These are phyloP conservation scores for Xylariaceae sp. DNA, from an alignment of 2,329 filamentous ascomycete species.

Conservation along the genomic window DNA sequence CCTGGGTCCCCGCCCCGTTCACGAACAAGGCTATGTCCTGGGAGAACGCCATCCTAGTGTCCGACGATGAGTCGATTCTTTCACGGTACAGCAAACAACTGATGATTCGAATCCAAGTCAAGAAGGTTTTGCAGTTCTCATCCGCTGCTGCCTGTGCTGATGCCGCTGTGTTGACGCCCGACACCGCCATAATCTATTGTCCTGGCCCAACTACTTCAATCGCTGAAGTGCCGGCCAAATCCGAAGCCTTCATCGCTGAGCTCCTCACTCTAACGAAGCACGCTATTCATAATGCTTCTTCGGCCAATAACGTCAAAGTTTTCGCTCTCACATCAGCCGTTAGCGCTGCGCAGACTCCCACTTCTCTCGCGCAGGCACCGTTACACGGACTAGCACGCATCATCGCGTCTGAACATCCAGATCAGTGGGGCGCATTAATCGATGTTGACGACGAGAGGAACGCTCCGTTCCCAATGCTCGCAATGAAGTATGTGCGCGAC, in stretches of 20 bases:
- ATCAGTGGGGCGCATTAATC: conserved; percentile 44
- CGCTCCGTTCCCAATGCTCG: conserved; percentile 41
- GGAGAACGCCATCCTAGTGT: conserved; percentile 36
- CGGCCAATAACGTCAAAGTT: conserved; percentile 12
- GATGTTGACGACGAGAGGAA: conserved; percentile 42
- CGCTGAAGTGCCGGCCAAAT: conserved; percentile 14
- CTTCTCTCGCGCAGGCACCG: conserved; percentile 43
- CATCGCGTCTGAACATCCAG: conserved; percentile 46
- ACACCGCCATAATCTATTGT: conserved; percentile 16
- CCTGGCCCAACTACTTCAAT: conserved; percentile 1
- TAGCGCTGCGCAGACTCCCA: conserved; percentile 1
- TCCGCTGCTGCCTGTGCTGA: neutral
- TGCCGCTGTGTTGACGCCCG: neutral
- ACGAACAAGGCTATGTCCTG: conserved; percentile 36
- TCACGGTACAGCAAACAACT: conserved; percentile 27
- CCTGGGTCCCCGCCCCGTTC: conserved; percentile 45
- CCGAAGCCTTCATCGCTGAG: conserved; percentile 22
- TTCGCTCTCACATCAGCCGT: conserved; percentile 28
- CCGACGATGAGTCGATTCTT: conserved; percentile 29
- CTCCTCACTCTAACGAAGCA: conserved; percentile 20
- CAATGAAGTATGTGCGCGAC: conserved; percentile 46
- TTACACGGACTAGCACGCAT: conserved; percentile 46
- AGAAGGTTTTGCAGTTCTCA: neutral
- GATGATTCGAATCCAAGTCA: neutral
- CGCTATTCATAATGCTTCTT: neutral